Base-by-base conservation (phyloP, 345 rosid genomes). In the Eucalyptus sp. region DNA sequence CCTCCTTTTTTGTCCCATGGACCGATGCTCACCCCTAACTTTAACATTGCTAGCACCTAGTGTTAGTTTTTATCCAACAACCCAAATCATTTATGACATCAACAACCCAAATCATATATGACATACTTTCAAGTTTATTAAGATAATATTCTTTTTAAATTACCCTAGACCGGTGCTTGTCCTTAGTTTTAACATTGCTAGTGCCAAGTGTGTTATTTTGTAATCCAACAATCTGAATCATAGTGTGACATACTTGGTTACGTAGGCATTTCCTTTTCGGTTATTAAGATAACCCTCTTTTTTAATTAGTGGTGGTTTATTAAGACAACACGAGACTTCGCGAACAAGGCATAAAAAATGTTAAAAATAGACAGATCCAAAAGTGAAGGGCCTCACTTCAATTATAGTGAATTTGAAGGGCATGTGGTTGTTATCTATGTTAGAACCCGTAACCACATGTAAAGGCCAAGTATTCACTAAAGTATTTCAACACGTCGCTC, bases 301-400 rank as follows among this genome's bases (percentile, higher is more conserved):
- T 31, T 16, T 1, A 7, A 4, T 68, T 68, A 68, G 68, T 27
- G 31, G 33, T 60, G 33, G 13, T 60, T 60, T 60, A 3, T 60
- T 27, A 60, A 60, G 68, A 60, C 31, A 60, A 60, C 8, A 27
- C 7, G 66, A 60, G 66, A 60, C 7, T 68, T 68, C 43, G 2
- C 4, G 24, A 33, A 41, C 24, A 0, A 68, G 2, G 4, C 37
- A 33, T 52, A 1, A 16, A 68, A 68, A 0, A 29, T 2, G 43
- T 68, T 18, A 16, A 33, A 33, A 68, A 14, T 17, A 8, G 4
- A 68, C 80, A 4, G 6, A 41, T 33, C 43, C 80, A 71, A 18
- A 71, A 10, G 44, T 9, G 43, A 76, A 76, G 27, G 8, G 48
- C 83, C 83, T 71, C 27, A 76, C 83, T 18, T 10, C 83, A 37